Evolutionary conservation across 1,284 basidiomycete species (phyloP), one percentile per base, ranked within the genome.

Genomic region (Austroboletus novae-zelandiae): DNA sequence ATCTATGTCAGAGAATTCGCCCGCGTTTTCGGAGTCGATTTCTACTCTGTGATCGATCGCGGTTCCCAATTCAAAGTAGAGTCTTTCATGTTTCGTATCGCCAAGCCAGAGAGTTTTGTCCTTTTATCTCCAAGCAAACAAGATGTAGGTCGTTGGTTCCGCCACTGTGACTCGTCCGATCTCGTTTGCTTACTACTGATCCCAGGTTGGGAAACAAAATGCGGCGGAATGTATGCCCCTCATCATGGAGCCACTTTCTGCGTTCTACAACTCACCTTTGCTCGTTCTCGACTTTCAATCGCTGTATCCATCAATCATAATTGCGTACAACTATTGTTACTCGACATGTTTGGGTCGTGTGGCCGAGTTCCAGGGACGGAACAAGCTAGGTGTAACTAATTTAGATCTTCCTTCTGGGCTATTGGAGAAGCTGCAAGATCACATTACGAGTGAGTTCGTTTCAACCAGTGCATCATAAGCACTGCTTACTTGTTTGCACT

Each of bases 51-150:
- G 40, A 83, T 98, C 52, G 94, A 85, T 57, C 83, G 97, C 30
- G 96, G 96, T 1, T 96, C 93, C 3, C 96, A 99, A 61, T 98
- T 94, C 77, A 98, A 98, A 72, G 96, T 99, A 18, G 96, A 99
- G 73, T 94, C 94, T 0, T 96, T 99, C 72, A 89, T 99, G 86
- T 94, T 97, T 68, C 85, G 94, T 23, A 94, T 99, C 45, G 91
- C 93, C n/a, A 99, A 99, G 71, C 94, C 95, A 1, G 96, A 98
- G 66, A 91, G 82, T 58, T 94, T 93, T 60, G 81, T 97, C 36
- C 73, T 98, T 8, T 72, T 94, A 23, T 95, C 94, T 1, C 94
- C 94, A 0, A 94, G 84, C 55, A 89, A 84, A 67, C 75, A 79
- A 53, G 89, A 95, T 66, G 92, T 93, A 54, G 56, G 81, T 73